phyloP scores from a whole-genome alignment of 441 rosid genomes.

The Populus hybrid region DNA sequence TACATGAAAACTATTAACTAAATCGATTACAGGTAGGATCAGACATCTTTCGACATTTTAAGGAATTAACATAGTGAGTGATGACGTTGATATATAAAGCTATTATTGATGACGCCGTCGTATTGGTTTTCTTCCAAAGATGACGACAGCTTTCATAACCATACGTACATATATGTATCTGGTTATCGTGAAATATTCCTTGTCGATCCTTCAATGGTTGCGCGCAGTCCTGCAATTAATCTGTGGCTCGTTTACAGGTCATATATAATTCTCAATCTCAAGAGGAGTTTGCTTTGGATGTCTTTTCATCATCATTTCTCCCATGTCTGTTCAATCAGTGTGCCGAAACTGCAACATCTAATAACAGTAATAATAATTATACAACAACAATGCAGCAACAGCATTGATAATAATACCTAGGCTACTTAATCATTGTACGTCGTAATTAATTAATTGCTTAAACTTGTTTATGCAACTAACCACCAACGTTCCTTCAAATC shows the following conservation, averaged over 20 bases:
- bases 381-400: background rate
- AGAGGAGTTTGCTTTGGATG: background rate
- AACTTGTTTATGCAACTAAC: background rate
- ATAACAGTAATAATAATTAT: constrained; percentile 3
- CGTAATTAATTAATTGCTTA: background rate
- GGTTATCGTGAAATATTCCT: too few relatives aligned
- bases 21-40: background rate
- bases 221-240: too few relatives aligned
- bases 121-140: too few relatives aligned
- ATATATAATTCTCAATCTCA: background rate
- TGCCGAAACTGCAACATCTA: background rate
- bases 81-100: too few relatives aligned
- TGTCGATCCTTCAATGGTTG: too few relatives aligned
- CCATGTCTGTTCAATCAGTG: background rate
- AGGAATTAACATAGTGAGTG: background rate
- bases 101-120: too few relatives aligned
- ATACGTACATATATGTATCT: too few relatives aligned
- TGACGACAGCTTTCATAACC: too few relatives aligned
- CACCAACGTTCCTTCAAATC: background rate
- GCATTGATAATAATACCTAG: background rate
- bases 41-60: background rate
- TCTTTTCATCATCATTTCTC: constrained; percentile 2
- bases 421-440: background rate
- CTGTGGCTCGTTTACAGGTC: background rate
- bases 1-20: background rate